Percentiles rank a stretch among this genome's conserved stretches.
phyloP scores from a whole-genome alignment of 2,329 filamentous ascomycete species.

The Aspergillus vadensis region DNA sequence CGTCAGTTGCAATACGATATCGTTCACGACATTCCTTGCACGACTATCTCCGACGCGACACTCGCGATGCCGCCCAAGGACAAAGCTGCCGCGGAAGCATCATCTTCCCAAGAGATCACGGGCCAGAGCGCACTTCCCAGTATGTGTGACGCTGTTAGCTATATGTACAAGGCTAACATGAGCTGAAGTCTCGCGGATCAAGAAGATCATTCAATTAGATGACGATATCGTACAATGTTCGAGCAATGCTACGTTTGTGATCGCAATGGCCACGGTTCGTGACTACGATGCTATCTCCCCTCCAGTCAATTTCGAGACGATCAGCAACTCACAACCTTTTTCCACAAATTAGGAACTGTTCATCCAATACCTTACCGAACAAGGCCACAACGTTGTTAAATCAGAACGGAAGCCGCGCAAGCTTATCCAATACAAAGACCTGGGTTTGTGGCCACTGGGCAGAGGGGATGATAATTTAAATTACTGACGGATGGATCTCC shows the following conservation, averaged over 20 bases:
- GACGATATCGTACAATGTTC: conserved; percentile 83
- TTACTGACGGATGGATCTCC: conserved; percentile 16
- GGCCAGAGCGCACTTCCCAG: conserved; percentile 83
- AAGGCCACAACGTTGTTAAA: conserved; percentile 85
- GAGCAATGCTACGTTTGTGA: conserved; percentile 91
- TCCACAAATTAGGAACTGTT: conserved; percentile 75
- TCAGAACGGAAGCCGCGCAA: conserved; percentile 87
- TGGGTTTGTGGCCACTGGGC: conserved; percentile 59
- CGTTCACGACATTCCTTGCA: not conserved
- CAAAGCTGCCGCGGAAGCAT: conserved; percentile 67
- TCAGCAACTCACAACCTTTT: conserved; percentile 14
- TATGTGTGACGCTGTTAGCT: conserved; percentile 51
- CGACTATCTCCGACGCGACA: not conserved
- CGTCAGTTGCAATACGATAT: not conserved
- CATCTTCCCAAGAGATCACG: conserved; percentile 72
- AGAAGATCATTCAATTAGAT: conserved; percentile 90
- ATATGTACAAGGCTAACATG: not conserved
- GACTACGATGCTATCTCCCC: not conserved
- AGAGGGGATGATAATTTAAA: not conserved
- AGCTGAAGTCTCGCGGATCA: conserved; percentile 79
- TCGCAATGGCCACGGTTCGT: conserved; percentile 81
- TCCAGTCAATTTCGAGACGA: not conserved
- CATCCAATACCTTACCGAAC: conserved; percentile 83
- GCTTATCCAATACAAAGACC: conserved; percentile 94
- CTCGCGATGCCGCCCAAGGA: conserved; percentile 83